phyloP scores from a whole-genome alignment of 108 stramenopile species.

The Conticribra weissflogii region DNA sequence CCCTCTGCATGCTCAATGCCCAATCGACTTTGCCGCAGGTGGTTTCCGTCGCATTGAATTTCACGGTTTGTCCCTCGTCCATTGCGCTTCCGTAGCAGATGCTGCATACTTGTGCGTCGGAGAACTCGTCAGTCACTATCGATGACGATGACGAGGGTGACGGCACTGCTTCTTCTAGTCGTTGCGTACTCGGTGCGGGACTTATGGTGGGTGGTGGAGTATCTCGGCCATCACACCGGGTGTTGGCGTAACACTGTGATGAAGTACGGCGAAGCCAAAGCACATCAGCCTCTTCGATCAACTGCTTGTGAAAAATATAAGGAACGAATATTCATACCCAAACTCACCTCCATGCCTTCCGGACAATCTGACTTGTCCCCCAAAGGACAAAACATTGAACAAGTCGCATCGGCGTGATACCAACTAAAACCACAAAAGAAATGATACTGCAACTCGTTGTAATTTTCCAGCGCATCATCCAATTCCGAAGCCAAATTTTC shows the following conservation, averaged over 20 bases:
- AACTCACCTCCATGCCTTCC: neutral
- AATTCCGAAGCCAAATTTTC: conserved; percentile 11
- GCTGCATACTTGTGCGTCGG: conserved; percentile 11
- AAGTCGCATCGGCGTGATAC: conserved; percentile 12
- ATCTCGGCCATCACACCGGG: conserved; percentile 32
- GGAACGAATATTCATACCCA: neutral
- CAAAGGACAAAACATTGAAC: neutral
- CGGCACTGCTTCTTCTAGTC: neutral
- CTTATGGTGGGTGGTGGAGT: conserved; percentile 26
- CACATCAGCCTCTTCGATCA: conserved; percentile 3
- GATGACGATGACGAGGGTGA: too few species aligned
- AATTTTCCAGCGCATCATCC: conserved; percentile 14
- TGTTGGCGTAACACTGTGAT: conserved; percentile 34
- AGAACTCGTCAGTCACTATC: neutral
- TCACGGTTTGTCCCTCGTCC: neutral
- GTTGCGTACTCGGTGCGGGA: conserved; percentile 14
- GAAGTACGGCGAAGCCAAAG: neutral
- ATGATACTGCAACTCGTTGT: conserved; percentile 22
- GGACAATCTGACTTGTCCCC: conserved; percentile 21
- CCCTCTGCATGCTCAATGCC: conserved; percentile 1
- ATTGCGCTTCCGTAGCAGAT: conserved; percentile 7
- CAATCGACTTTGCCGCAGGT: conserved; percentile 21
- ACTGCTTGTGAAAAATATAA: too few species aligned
- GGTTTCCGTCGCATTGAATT: conserved; percentile 15
- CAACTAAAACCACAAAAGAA: conserved; percentile 42